Evolutionary conservation across 768 basidiomycete genomes (phyloP).

Genomic region (Agrocybe praecox): DNA sequence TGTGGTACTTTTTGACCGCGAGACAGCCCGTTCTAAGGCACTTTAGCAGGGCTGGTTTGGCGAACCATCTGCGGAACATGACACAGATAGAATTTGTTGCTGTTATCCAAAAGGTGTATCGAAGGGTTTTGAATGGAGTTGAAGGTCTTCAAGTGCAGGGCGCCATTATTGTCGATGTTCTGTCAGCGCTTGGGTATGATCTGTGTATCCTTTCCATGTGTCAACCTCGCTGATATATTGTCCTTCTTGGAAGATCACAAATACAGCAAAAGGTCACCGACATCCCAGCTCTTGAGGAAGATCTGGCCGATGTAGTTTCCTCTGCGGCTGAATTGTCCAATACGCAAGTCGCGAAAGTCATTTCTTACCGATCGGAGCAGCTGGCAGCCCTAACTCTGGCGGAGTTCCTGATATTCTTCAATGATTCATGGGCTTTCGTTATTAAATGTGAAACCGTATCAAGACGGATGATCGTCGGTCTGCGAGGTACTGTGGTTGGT

Average conservation of each 20-base stretch:
- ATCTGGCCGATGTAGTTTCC: constrained; percentile 75
- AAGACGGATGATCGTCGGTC: constrained; percentile 88
- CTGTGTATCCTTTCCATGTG: neutral
- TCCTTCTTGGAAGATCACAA: constrained; percentile 29
- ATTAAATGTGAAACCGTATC: constrained; percentile 85
- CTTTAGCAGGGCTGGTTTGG: constrained; percentile 41
- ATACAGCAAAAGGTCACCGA: constrained; percentile 34
- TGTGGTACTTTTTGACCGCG: neutral
- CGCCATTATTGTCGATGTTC: constrained; percentile 54
- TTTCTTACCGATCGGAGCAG: constrained; percentile 75
- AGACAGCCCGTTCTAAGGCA: neutral
- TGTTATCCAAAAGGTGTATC: constrained; percentile 64
- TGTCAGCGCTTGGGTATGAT: constrained; percentile 47
- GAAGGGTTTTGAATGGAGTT: constrained; percentile 62
- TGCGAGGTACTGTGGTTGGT: constrained; percentile 82
- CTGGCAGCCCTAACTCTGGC: constrained; percentile 72
- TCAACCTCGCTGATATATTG: neutral
- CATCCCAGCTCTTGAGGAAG: constrained; percentile 55
- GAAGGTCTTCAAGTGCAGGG: constrained; percentile 69
- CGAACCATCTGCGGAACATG: constrained; percentile 65
- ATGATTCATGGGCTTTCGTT: constrained; percentile 88
- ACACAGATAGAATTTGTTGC: constrained; percentile 67
- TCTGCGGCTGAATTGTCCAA: constrained; percentile 87
- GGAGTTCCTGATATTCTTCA: constrained; percentile 82
- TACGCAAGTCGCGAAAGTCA: constrained; percentile 76